Percentiles rank a stretch among this genome's conserved stretches.
phyloP scores from a whole-genome alignment of 345 rosid genomes.

The Heritiera littoralis region DNA sequence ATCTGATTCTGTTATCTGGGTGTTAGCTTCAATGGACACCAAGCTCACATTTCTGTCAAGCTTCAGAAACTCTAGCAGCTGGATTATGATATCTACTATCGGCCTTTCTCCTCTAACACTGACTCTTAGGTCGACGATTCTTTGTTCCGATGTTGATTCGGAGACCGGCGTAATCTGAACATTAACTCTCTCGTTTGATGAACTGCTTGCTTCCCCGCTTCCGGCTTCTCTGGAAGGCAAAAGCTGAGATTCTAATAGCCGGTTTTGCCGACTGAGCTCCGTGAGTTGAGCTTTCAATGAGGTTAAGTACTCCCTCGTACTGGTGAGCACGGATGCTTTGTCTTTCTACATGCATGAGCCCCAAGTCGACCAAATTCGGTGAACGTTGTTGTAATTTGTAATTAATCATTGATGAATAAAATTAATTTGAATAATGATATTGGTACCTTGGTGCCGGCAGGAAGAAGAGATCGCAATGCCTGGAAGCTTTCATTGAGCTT shows the following conservation, averaged over 20 bases:
- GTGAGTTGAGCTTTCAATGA: slow-evolving; percentile 53
- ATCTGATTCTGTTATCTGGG: slow-evolving; percentile 28
- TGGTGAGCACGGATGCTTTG: slow-evolving; percentile 64
- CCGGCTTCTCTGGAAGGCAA: slow-evolving; percentile 20
- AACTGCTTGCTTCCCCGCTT: slow-evolving; percentile 25
- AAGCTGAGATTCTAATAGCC: slow-evolving; percentile 48
- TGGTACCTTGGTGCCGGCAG: slow-evolving; percentile 73
- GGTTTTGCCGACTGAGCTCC: slow-evolving; percentile 48
- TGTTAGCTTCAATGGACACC: slow-evolving; percentile 54
- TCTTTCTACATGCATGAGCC: slow-evolving; percentile 30
- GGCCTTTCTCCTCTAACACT: slow-evolving; percentile 44
- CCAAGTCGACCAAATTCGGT: neutral
- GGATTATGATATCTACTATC: slow-evolving; percentile 41
- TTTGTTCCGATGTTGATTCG: slow-evolving; percentile 50
- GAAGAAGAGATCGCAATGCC: slow-evolving; percentile 72
- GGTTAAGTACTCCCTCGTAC: slow-evolving; percentile 55
- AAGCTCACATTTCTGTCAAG: slow-evolving; percentile 46
- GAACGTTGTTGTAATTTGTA: neutral
- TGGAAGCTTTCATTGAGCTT: slow-evolving; percentile 82
- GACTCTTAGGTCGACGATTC: slow-evolving; percentile 52
- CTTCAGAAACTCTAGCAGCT: slow-evolving; percentile 66
- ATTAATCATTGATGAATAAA: neutral
- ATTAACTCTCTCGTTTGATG: slow-evolving; percentile 32
- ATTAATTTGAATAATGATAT: neutral
- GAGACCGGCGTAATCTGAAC: slow-evolving; percentile 36